These are phyloP conservation scores for Auricularia cornea DNA, from an alignment of 768 basidiomycete genomes.

Conservation along the genomic window DNA sequence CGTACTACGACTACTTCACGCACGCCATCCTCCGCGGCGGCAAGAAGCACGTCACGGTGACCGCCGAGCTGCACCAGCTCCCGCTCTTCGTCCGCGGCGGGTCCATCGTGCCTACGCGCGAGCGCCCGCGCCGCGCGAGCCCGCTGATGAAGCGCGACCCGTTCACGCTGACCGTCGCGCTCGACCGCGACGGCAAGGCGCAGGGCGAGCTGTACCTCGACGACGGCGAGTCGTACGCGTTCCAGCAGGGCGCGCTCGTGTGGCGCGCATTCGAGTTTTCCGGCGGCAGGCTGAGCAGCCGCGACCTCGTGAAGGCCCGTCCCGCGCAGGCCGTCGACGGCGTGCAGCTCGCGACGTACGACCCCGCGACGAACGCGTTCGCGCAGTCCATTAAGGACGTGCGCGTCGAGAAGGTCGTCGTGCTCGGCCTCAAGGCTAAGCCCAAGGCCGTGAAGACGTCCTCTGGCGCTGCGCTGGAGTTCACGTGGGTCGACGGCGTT, in stretches of 20 bases:
- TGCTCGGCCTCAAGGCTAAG: conserved; percentile 59
- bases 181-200: conserved; percentile 52
- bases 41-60: conserved; percentile 64
- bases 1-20: conserved; percentile 93
- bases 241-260: conserved; percentile 69
- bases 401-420: conserved; percentile 71
- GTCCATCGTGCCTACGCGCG: conserved; percentile 79
- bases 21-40: conserved; percentile 58
- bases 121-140: conserved; percentile 80
- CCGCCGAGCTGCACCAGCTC: conserved; percentile 68
- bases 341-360: conserved; percentile 40
- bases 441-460: conserved; percentile 48
- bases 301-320: conserved; percentile 41
- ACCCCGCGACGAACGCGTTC: conserved; percentile 51
- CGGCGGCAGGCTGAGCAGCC: conserved; percentile 40
- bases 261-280: conserved; percentile 58
- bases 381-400: conserved; percentile 59
- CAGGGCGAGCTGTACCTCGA: conserved; percentile 89
- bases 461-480: conserved; percentile 44
- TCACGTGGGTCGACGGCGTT: conserved; percentile 57
- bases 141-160: conserved; percentile 86
- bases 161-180: conserved; percentile 80
- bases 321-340: conserved; percentile 44
- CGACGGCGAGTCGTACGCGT: conserved; percentile 78
- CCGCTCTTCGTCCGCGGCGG: conserved; percentile 89